Evolutionary conservation across 2,329 filamentous ascomycete genomes (phyloP).

Genomic region (Drechslerella coelobrocha): DNA sequence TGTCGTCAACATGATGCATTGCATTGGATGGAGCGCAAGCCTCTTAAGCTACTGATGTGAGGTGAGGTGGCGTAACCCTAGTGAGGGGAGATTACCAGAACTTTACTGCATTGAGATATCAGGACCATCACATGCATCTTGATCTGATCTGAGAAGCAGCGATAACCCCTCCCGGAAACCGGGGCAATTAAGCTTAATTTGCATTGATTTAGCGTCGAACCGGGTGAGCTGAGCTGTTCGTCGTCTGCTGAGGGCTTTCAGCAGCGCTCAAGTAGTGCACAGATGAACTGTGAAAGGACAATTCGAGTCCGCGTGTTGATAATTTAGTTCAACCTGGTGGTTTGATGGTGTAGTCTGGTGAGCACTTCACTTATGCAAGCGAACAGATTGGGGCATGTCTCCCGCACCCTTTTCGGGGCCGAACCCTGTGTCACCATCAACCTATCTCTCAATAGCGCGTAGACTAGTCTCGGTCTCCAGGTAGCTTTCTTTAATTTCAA

Average conservation of each 20-base stretch:
- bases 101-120: neutral
- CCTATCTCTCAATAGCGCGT: no score
- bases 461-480: no score
- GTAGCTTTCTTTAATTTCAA: no score
- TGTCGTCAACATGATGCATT: neutral
- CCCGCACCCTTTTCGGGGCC: neutral
- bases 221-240: neutral
- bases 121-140: neutral
- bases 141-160: constrained; percentile 1
- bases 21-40: no score
- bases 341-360: neutral
- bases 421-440: neutral
- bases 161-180: constrained; percentile 1
- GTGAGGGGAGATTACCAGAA: neutral
- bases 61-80: neutral
- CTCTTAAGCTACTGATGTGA: neutral
- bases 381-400: neutral
- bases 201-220: neutral
- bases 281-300: neutral
- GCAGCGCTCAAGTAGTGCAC: neutral
- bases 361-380: neutral
- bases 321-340: neutral
- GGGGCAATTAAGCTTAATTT: constrained; percentile 8
- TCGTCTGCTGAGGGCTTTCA: constrained; percentile 1
- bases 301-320: neutral